phyloP scores from a whole-genome alignment of 2,329 filamentous ascomycete genomes.

The Fusarium verticillioides region DNA sequence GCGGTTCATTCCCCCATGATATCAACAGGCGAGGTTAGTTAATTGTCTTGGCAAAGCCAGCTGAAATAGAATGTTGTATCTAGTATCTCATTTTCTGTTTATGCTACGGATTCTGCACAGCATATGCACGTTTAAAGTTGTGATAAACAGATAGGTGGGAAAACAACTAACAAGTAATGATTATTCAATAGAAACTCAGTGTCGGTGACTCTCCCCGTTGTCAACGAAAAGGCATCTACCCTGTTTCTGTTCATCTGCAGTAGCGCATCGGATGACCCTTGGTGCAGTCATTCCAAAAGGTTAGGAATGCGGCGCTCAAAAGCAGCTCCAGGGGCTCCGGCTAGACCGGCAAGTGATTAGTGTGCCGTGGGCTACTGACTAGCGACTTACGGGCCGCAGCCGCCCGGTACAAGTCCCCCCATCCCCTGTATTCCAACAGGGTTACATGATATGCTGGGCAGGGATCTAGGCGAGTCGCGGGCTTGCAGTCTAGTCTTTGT shows the following conservation, averaged over 20 bases:
- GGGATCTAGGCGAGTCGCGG: not conserved
- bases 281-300: not conserved
- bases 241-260: not conserved
- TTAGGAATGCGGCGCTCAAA: not conserved
- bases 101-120: not conserved
- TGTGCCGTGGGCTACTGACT: not conserved
- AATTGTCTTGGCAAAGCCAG: not conserved
- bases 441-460: not conserved
- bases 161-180: not conserved
- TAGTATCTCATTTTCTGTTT: not conserved
- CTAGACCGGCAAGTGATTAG: not conserved
- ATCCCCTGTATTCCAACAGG: not conserved
- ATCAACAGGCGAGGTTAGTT: rapidly evolving
- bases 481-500: not conserved
- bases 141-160: not conserved
- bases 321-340: not conserved
- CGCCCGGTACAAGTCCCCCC: not conserved
- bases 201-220: not conserved
- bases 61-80: not conserved
- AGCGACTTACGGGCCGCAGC: not conserved
- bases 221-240: not conserved
- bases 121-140: not conserved
- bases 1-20: rapidly evolving
- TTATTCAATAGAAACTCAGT: not conserved
- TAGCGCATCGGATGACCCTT: not conserved